Percentiles rank a stretch among this genome's conserved stretches.
phyloP scores from a whole-genome alignment of 768 basidiomycete species.

The Tricholoma bakamatsutake region DNA sequence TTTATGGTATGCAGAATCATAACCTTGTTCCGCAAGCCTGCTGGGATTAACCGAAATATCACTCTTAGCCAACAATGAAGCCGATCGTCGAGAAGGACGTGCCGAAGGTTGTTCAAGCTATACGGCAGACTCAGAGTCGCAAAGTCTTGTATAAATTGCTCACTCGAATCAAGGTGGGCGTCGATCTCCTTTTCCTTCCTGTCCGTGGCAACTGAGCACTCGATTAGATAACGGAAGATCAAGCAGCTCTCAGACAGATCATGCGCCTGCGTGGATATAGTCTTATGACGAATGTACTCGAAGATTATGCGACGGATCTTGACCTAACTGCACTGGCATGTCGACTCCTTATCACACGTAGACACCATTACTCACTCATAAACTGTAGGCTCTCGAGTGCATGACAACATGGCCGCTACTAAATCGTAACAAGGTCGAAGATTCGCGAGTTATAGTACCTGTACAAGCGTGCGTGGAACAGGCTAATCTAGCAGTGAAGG shows the following conservation, averaged over 20 bases:
- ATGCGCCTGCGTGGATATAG: slow-evolving; percentile 92
- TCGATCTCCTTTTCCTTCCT: background rate
- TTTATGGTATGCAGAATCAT: slow-evolving; percentile 54
- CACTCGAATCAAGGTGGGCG: slow-evolving; percentile 70
- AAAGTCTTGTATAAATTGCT: slow-evolving; percentile 81
- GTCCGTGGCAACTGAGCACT: background rate
- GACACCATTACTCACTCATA: background rate
- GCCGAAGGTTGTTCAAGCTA: slow-evolving; percentile 86
- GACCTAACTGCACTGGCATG: slow-evolving; percentile 70
- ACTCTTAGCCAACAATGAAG: slow-evolving; percentile 63
- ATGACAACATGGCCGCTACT: slow-evolving; percentile 78
- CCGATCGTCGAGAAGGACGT: slow-evolving; percentile 75
- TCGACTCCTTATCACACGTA: slow-evolving; percentile 5
- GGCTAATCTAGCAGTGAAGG: slow-evolving; percentile 51
- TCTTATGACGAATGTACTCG: slow-evolving; percentile 83
- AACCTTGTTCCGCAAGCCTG: background rate
- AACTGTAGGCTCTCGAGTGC: slow-evolving; percentile 52
- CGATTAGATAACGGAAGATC: slow-evolving; percentile 77
- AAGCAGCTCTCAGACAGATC: slow-evolving; percentile 70
- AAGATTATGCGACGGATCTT: slow-evolving; percentile 64
- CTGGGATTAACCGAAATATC: slow-evolving; percentile 3
- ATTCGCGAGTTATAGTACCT: slow-evolving; percentile 57
- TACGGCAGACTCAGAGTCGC: slow-evolving; percentile 81
- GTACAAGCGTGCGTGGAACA: slow-evolving; percentile 50
- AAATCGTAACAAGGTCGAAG: slow-evolving; percentile 88